Base-by-base conservation (phyloP, 1,284 basidiomycete genomes). In the Trichosporon sp. region DNA sequence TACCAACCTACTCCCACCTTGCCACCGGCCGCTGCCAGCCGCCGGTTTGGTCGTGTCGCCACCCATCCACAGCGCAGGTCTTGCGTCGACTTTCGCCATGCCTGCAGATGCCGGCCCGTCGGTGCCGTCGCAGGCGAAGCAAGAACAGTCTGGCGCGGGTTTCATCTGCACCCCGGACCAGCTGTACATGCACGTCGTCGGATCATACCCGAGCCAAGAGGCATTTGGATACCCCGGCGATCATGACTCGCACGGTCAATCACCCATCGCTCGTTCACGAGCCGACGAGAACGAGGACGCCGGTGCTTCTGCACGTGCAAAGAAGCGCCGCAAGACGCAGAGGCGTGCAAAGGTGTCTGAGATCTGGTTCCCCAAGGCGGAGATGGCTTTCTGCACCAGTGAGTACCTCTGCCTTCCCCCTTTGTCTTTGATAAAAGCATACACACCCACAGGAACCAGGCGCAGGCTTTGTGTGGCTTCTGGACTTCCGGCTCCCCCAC, bases 321-420 rank as follows among this genome's bases (percentile, higher is more conserved):
- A 71, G 65, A 73, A 73, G 68, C 68, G 72, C 23, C 70, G 72
- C 63, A 73, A 71, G 67, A 44, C 66, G n/a, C 65, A 68, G 60
- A 66, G 69, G 31, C 64, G 68, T 8, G 63, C 68, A 25, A 73
- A 73, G 53, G 62, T 67, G 31, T 73, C 72, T 12, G 72, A 73
- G 56, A 73, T 73, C 67, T 73, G 72, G 72, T 71, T 70, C 51
- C 68, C 70, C 4, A 35, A 60, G 31, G 72, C 72, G 5, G 72
- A 73, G 34, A 66, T 71, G 70, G 72, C 72, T 27, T 73, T 73
- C 58, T 73, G 72, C 44, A 71, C 70, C 18, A 68, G 72, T 73
- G 66, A 71, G 70, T 73, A 34, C 18, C 68, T 12, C 15, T 21
- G 1, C 35, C 32, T 27, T 29, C 62, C 6, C 23, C 34, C 34